A percentile compares a stretch with the other conserved stretches of the same genome.
phyloP scores from a whole-genome alignment of 257 asterid genomes.

The Prunella vulgaris region DNA sequence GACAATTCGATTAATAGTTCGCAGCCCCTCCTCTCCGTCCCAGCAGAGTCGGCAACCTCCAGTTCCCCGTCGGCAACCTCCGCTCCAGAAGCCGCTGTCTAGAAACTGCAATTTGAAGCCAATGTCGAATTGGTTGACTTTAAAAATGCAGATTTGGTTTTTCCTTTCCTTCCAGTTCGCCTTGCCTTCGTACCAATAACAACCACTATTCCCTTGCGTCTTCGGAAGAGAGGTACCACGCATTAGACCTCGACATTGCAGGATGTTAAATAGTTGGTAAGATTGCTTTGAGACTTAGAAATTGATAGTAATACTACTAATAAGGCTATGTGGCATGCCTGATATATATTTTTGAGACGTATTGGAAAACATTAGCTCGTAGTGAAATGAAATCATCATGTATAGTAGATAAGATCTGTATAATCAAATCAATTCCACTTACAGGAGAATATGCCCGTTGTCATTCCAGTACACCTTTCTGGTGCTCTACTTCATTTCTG shows the following conservation, averaged over 20 bases:
- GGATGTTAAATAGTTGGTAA: slow-evolving; percentile 96
- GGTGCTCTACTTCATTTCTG: slow-evolving; percentile 19
- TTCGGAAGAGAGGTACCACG: slow-evolving; percentile 94
- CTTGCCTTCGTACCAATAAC: slow-evolving; percentile 94
- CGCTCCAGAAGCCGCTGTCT: too few relatives aligned
- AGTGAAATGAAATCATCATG: slow-evolving; percentile 34
- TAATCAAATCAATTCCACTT: slow-evolving; percentile 21
- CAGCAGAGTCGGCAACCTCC: too few relatives aligned
- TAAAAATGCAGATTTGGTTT: slow-evolving; percentile 98
- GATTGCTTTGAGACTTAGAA: slow-evolving; percentile 96
- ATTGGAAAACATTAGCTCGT: slow-evolving; percentile 39
- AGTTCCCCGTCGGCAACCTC: too few relatives aligned
- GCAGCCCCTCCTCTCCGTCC: too few relatives aligned
- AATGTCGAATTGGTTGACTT: slow-evolving; percentile 97
- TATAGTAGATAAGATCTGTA: slow-evolving; percentile 34
- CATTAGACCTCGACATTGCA: slow-evolving; percentile 85
- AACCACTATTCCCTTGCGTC: slow-evolving; percentile 76
- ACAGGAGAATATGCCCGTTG: slow-evolving; percentile 19
- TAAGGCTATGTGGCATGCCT: slow-evolving; percentile 69
- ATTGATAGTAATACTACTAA: slow-evolving; percentile 57
- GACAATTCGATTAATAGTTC: too few relatives aligned
- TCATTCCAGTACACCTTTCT: slow-evolving; percentile 19
- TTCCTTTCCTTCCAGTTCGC: slow-evolving; percentile 87
- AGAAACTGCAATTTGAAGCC: too few relatives aligned
- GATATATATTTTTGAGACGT: slow-evolving; percentile 49